These are phyloP conservation scores for Coniochaeta sp. DNA, from an alignment of 2,329 filamentous ascomycete genomes.

Conservation along the genomic window DNA sequence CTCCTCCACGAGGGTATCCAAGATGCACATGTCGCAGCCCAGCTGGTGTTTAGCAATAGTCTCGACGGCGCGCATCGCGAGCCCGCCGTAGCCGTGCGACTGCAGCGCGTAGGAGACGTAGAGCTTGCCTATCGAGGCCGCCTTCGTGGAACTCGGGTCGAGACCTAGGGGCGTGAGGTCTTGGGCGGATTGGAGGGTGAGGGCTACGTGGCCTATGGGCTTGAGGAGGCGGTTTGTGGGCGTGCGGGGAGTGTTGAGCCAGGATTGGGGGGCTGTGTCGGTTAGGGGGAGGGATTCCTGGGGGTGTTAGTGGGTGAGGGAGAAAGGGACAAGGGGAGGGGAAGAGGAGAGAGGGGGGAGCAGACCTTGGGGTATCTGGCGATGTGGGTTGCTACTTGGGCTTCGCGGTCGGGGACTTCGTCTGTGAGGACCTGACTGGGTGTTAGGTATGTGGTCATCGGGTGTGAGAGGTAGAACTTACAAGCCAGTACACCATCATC, in stretches of 20 bases:
- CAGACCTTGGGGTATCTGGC: not conserved
- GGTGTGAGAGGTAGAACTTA: not conserved
- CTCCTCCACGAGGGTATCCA: not conserved
- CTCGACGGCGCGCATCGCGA: not conserved
- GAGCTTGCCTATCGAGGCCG: not conserved
- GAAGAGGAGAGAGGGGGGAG: not conserved
- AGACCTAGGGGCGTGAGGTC: not conserved
- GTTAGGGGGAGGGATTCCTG: not conserved
- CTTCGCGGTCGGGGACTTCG: not conserved
- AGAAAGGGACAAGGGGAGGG: not conserved
- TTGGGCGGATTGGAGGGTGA: not conserved
- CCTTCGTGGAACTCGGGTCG: not conserved
- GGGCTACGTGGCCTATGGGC: not conserved
- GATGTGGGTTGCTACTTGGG: not conserved
- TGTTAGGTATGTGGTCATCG: not conserved
- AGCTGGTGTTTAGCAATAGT: not conserved
- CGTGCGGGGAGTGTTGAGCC: not conserved
- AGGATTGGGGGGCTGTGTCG: not conserved
- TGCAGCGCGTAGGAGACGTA: constrained; percentile 1
- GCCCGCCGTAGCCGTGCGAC: not conserved
- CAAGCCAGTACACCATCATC: not conserved
- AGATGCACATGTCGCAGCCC: not conserved
- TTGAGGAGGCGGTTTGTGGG: not conserved
- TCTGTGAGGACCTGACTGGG: not conserved
- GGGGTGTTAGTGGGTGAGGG: not conserved